Evolutionary conservation across 257 asterid genomes (phyloP).

Genomic region (Przewalskia tangutica): DNA sequence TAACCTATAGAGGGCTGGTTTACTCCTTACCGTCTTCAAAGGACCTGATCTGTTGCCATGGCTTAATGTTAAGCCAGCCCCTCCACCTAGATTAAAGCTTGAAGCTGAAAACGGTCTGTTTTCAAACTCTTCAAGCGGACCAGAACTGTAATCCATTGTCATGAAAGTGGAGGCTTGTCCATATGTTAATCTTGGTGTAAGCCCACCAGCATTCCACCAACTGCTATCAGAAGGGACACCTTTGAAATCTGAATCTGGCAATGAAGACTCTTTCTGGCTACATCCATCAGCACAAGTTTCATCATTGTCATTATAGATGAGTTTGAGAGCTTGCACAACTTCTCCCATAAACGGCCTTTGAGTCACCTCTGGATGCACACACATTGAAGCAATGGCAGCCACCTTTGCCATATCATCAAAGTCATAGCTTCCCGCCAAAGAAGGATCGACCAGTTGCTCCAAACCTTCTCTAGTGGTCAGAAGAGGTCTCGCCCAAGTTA

Average conservation of each 20-base stretch:
- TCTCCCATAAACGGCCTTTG: constrained; percentile 97
- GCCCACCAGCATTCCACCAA: constrained; percentile 88
- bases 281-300: constrained; percentile 72
- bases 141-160: constrained; percentile 94
- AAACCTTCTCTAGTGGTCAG: constrained; percentile 81
- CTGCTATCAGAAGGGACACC: constrained; percentile 78
- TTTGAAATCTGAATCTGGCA: constrained; percentile 68
- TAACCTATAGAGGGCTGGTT: constrained; percentile 50
- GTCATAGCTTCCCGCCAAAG: constrained; percentile 62
- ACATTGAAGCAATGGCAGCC: constrained; percentile 91
- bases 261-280: constrained; percentile 72
- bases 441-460: constrained; percentile 70
- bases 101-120: constrained; percentile 56
- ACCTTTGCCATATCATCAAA: constrained; percentile 97
- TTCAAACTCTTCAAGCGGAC: constrained; percentile 66
- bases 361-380: constrained; percentile 92
- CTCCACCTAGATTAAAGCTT: constrained; percentile 29
- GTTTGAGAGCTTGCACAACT: constrained; percentile 95
- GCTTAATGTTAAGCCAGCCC: constrained; percentile 31
- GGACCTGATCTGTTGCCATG: constrained; percentile 88
- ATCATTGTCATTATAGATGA: constrained; percentile 66
- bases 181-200: constrained; percentile 49
- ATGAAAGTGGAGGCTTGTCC: constrained; percentile 75
- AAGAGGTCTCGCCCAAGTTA: constrained; percentile 92
- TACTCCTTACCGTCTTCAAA: constrained; percentile 55